Conservation (phyloP, 140 eudicot species). For the Bidens hawaiensis region DNA sequence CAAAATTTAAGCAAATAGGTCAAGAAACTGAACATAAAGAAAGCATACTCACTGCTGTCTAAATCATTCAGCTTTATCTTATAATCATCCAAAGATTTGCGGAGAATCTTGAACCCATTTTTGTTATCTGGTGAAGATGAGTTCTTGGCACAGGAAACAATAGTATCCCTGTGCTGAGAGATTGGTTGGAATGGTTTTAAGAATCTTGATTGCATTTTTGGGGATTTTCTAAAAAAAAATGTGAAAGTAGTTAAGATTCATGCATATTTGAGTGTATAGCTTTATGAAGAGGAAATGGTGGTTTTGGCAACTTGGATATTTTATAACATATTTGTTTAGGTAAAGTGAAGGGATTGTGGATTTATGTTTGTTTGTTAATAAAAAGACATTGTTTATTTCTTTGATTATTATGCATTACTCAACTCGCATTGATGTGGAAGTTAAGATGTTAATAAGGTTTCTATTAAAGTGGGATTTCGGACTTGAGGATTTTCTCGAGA, state of each 20-base stretch:
- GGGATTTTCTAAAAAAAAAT: too few relatives aligned
- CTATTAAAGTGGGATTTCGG: too few relatives aligned
- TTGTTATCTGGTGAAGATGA: slow-evolving; percentile 40
- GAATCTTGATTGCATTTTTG: neutral
- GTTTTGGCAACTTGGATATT: neutral
- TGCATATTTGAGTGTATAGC: too few relatives aligned
- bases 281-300: neutral
- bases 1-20: slow-evolving; percentile 5
- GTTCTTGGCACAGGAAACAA: slow-evolving; percentile 41
- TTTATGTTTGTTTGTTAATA: too few relatives aligned
- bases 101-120: slow-evolving; percentile 44
- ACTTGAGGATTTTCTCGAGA: too few relatives aligned
- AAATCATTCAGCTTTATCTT: slow-evolving; percentile 50
- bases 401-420: too few relatives aligned
- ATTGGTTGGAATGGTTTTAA: neutral
- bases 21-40: neutral
- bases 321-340: neutral
- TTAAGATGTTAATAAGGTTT: too few relatives aligned
- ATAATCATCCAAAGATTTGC: slow-evolving; percentile 38
- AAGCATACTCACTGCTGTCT: slow-evolving; percentile 43
- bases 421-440: too few relatives aligned
- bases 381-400: too few relatives aligned
- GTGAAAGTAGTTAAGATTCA: neutral
- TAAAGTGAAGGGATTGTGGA: neutral
- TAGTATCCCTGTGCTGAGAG: slow-evolving; percentile 20